Conservation (phyloP, 495 filamentous ascomycete species). For the Penicillium antarcticum region DNA sequence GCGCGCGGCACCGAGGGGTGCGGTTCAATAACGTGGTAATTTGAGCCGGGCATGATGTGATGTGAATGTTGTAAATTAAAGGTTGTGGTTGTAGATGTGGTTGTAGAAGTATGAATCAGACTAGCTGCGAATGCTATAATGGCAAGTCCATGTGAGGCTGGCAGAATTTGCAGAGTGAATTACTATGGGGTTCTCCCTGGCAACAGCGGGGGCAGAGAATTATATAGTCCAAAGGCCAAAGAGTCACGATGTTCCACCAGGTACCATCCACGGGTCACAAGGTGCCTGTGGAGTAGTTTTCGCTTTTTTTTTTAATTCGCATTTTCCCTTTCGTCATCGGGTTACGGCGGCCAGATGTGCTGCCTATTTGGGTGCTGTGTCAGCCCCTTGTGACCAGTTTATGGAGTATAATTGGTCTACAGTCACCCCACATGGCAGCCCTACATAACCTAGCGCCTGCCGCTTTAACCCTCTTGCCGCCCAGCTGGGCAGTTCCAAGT, state of each 20-base stretch:
- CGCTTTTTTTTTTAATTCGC: constrained; percentile 2
- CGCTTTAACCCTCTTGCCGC: constrained; percentile 3
- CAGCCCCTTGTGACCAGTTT: constrained; percentile 11
- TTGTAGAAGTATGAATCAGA: neutral
- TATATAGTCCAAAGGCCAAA: constrained; percentile 1
- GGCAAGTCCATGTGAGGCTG: constrained; percentile 19
- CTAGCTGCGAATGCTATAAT: constrained; percentile 20
- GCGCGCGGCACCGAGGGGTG: constrained; percentile 67
- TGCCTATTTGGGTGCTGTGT: neutral
- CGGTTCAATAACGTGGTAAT: constrained; percentile 74
- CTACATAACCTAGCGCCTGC: neutral
- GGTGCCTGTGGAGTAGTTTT: constrained; percentile 15
- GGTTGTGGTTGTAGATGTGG: constrained; percentile 1
- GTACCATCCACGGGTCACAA: constrained; percentile 30
- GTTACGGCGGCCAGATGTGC: constrained; percentile 4
- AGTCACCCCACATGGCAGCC: neutral
- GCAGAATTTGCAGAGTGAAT: neutral
- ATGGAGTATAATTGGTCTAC: neutral
- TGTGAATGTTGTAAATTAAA: constrained; percentile 12
- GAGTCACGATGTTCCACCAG: constrained; percentile 9
- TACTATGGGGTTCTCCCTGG: constrained; percentile 1
- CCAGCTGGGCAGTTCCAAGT: constrained; percentile 3
- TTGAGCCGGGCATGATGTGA: constrained; percentile 27
- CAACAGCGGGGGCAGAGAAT: neutral
- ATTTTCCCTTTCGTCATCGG: constrained; percentile 13